Evolutionary conservation across 176 grass and related monocot species (phyloP).

Genomic region (Oryza glumipatula): DNA sequence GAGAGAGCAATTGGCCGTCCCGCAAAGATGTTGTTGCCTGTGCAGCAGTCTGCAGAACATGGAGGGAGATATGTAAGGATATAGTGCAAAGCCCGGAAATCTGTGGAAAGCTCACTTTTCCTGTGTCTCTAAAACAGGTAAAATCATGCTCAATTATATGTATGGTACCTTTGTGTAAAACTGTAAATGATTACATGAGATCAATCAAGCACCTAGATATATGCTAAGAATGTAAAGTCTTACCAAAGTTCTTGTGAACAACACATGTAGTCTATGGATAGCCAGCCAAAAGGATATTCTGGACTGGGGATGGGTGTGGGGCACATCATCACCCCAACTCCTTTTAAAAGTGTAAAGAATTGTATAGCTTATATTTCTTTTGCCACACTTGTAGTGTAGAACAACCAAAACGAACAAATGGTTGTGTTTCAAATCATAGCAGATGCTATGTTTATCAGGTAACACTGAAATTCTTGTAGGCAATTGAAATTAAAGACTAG

Average conservation of each 20-base stretch:
- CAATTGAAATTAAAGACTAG: not conserved
- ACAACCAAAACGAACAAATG: constrained; percentile 10
- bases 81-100: constrained; percentile 84
- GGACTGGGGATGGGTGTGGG: not conserved
- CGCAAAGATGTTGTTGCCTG: constrained; percentile 85
- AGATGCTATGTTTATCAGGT: constrained; percentile 3
- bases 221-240: not conserved
- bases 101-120: constrained; percentile 82
- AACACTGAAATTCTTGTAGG: not conserved
- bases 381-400: not conserved
- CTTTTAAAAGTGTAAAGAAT: not conserved
- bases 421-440: not conserved
- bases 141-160: not conserved
- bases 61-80: constrained; percentile 86
- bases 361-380: not conserved
- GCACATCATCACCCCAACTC: not conserved
- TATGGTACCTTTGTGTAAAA: not conserved
- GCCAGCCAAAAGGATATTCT: not conserved
- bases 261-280: not conserved
- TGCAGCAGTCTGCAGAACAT: constrained; percentile 73
- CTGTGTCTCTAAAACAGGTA: constrained; percentile 89
- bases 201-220: not conserved
- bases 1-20: constrained; percentile 72
- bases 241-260: not conserved
- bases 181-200: too few species aligned